Evolutionary conservation across 768 basidiomycete species (phyloP), one percentile per base, ranked within the genome.

Genomic region (Dacryopinax spathularia): DNA sequence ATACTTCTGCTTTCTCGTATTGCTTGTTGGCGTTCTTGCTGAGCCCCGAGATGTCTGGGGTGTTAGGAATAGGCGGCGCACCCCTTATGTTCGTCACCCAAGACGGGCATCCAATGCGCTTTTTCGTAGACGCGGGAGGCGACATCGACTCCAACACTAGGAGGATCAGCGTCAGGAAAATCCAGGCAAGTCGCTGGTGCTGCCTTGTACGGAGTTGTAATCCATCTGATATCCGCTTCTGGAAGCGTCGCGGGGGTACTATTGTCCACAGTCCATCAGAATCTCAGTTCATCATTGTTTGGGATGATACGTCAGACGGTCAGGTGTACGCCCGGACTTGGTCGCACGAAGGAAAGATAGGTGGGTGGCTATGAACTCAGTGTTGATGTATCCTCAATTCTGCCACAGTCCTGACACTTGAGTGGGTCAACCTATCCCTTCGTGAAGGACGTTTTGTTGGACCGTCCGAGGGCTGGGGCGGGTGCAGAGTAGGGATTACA

Each of bases 281-380:
- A 56, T 22, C 48, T 7, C 48, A 56, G 48, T 56, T 27, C 29
- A 56, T 56, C 29, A 56, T 56, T 31, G 48, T 56, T 13, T 56
- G 48, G 48, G 48, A 56, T 18, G 48, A 56, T 56, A 56, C 48
- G 18, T 56, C 48, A 13, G 48, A 56, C 18, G 48, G 48, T 56
- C 48, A 56, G 18, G 9, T 56, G 2, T 56, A 15, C 12, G 48
- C 48, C 15, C 48, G 48, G 15, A 56, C 12, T 31, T 56, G 48
- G 48, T 56, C 48, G 15, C 15, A 31, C 7, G 48, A 56, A 31
- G 48, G 48, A 7, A 56, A 56, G 18, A 31, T 56, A 27, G 48
- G 48, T 20, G 25, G 13, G 48, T 25, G 9, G 3, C 7, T 29
- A 18, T 27, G 25, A 27, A 18, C 15, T 29, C 48, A 9, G 3